These are phyloP conservation scores for Tephrocybe sp. DNA, from an alignment of 768 basidiomycete genomes.

Conservation along the genomic window DNA sequence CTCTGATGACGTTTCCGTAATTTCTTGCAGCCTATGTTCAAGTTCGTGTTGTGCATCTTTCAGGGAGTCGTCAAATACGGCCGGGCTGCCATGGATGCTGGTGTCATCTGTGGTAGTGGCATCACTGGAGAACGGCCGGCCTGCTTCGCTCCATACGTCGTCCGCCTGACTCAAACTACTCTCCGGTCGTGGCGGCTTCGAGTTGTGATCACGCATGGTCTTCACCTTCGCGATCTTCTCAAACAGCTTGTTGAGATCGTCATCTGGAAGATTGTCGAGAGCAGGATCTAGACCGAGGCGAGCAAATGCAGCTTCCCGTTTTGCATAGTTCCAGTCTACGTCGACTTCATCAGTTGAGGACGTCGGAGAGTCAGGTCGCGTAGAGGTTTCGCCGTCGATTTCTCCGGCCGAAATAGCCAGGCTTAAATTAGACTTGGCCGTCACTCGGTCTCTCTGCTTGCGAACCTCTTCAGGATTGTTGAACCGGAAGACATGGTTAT, in stretches of 20 bases:
- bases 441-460: slow-evolving; percentile 83
- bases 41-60: slow-evolving; percentile 76
- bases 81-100: slow-evolving; percentile 69
- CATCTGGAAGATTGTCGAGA: slow-evolving; percentile 90
- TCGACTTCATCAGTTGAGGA: slow-evolving; percentile 71
- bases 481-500: slow-evolving; percentile 97
- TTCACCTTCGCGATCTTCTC: slow-evolving; percentile 94
- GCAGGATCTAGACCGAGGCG: slow-evolving; percentile 85
- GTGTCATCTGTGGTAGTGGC: slow-evolving; percentile 81
- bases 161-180: slow-evolving; percentile 86
- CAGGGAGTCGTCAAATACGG: slow-evolving; percentile 56
- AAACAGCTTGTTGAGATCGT: slow-evolving; percentile 91
- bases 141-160: slow-evolving; percentile 87
- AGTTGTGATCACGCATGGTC: slow-evolving; percentile 79
- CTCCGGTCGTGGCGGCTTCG: slow-evolving; percentile 76
- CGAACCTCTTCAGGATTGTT: slow-evolving; percentile 95
- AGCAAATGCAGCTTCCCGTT: slow-evolving; percentile 89
- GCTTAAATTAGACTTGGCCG: slow-evolving; percentile 67
- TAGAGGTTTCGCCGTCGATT: slow-evolving; percentile 57
- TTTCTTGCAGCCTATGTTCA: slow-evolving; percentile 69
- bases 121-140: slow-evolving; percentile 77
- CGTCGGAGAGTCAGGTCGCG: slow-evolving; percentile 78
- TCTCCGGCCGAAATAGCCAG: slow-evolving; percentile 67
- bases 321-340: slow-evolving; percentile 97
- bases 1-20: slow-evolving; percentile 52